Conservation (phyloP, 2,329 filamentous ascomycete genomes). For the Diaporthe destruens region DNA sequence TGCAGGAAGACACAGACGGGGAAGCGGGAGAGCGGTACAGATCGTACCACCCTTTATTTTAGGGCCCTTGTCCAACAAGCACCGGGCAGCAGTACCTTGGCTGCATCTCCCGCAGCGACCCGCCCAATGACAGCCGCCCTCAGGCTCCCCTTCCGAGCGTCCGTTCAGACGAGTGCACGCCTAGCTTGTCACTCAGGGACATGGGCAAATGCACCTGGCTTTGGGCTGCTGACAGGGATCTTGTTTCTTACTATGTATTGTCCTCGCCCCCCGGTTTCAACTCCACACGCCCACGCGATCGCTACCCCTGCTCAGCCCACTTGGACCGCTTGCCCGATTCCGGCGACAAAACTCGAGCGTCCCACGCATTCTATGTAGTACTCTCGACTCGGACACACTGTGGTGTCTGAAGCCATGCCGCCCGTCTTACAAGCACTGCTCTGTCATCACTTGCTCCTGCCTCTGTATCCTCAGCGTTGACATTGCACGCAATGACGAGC, state of each 20-base stretch:
- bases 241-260: conserved; percentile 13
- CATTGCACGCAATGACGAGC: not conserved
- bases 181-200: conserved; percentile 22
- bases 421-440: not conserved
- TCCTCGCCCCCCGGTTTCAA: conserved; percentile 11
- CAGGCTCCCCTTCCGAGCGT: conserved; percentile 16
- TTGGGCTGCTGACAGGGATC: conserved; percentile 22
- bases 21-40: conserved; percentile 37
- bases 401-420: not conserved
- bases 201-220: conserved; percentile 12
- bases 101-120: conserved; percentile 32
- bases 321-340: conserved; percentile 34
- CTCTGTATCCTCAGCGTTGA: not conserved
- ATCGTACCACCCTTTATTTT: conserved; percentile 34
- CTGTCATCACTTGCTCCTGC: not conserved
- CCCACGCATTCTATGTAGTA: not conserved
- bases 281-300: conserved; percentile 41
- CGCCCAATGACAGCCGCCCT: conserved; percentile 23
- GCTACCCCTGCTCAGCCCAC: conserved; percentile 38
- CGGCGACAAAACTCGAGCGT: conserved; percentile 30
- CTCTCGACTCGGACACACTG: conserved; percentile 9
- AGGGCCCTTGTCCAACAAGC: conserved; percentile 30
- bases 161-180: conserved; percentile 19
- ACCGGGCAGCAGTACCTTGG: conserved; percentile 28
- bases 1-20: conserved; percentile 34